Evolutionary conservation across 1,284 basidiomycete species (phyloP).

Genomic region (Rhodotorula sp.): DNA sequence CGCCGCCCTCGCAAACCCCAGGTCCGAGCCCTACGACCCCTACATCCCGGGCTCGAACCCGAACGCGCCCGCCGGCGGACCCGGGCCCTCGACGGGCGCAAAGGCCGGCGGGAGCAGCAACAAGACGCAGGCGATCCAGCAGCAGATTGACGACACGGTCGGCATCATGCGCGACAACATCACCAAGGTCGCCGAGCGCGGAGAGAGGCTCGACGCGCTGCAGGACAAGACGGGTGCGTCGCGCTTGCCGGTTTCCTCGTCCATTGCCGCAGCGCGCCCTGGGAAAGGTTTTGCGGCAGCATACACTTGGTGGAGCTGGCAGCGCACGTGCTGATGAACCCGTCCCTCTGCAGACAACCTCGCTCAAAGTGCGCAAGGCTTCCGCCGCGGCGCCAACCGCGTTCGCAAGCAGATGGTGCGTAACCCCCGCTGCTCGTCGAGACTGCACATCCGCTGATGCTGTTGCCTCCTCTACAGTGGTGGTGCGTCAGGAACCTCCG

Average conservation of each 20-base stretch:
- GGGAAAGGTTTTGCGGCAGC: too few relatives aligned
- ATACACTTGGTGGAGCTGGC: neutral
- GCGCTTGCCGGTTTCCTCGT: neutral
- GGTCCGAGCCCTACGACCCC: slow-evolving; percentile 84
- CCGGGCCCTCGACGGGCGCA: slow-evolving; percentile 7
- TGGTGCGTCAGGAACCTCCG: slow-evolving; percentile 32
- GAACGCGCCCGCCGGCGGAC: slow-evolving; percentile 17
- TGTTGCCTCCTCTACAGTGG: slow-evolving; percentile 19
- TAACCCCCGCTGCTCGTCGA: slow-evolving; percentile 5
- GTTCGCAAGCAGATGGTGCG: slow-evolving; percentile 68
- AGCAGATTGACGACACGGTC: slow-evolving; percentile 91
- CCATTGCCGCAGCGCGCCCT: too few relatives aligned
- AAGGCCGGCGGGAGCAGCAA: slow-evolving; percentile 4
- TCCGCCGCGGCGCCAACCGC: slow-evolving; percentile 93
- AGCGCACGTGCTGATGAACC: neutral
- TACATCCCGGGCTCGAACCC: slow-evolving; percentile 70
- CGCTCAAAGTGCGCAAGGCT: slow-evolving; percentile 97
- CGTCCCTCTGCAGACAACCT: slow-evolving; percentile 70
- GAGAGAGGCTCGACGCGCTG: slow-evolving; percentile 87
- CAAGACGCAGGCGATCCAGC: slow-evolving; percentile 86
- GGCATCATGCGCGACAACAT: slow-evolving; percentile 98
- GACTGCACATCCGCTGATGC: neutral
- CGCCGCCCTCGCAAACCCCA: neutral
- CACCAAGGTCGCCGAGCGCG: slow-evolving; percentile 90
- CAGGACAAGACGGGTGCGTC: slow-evolving; percentile 94